phyloP scores from a whole-genome alignment of 2,329 filamentous ascomycete genomes.

The Nigrospora osmanthi region DNA sequence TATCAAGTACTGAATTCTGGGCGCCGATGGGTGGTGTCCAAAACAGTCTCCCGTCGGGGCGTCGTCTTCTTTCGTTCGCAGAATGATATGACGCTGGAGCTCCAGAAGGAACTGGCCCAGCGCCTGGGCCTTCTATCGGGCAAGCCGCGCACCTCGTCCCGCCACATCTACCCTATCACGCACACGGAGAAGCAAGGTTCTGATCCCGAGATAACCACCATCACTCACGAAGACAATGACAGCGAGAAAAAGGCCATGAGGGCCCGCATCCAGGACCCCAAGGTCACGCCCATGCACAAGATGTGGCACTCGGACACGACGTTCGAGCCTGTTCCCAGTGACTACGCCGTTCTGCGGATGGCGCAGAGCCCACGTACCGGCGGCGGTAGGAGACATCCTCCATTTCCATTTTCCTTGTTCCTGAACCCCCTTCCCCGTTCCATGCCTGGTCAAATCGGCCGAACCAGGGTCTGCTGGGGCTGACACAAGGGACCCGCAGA shows the following conservation, averaged over 20 bases:
- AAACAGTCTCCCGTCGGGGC: conserved; percentile 55
- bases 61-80: conserved; percentile 60
- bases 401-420: too few species aligned
- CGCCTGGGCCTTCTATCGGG: conserved; percentile 52
- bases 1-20: too few species aligned
- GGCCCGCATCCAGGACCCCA: conserved; percentile 36
- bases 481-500: too few species aligned
- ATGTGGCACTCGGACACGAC: conserved; percentile 50
- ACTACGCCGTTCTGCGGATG: conserved; percentile 54
- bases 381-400: too few species aligned
- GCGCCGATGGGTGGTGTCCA: too few species aligned
- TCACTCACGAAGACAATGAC: too few species aligned
- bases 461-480: too few species aligned
- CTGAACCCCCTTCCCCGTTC: too few species aligned
- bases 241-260: conserved; percentile 53
- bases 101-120: conserved; percentile 53
- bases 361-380: conserved; percentile 47
- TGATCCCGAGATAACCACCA: too few species aligned
- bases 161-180: conserved; percentile 52
- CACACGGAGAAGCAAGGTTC: conserved; percentile 46
- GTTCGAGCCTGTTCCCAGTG: conserved; percentile 51
- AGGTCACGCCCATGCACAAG: conserved; percentile 22
- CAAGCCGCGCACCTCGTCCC: conserved; percentile 45
- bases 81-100: conserved; percentile 44
- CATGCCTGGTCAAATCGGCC: too few species aligned